Evolutionary conservation across 192 early-diverging fungal genomes (phyloP), one percentile per base, ranked within the genome.

Genomic region (Coemansia sp.): DNA sequence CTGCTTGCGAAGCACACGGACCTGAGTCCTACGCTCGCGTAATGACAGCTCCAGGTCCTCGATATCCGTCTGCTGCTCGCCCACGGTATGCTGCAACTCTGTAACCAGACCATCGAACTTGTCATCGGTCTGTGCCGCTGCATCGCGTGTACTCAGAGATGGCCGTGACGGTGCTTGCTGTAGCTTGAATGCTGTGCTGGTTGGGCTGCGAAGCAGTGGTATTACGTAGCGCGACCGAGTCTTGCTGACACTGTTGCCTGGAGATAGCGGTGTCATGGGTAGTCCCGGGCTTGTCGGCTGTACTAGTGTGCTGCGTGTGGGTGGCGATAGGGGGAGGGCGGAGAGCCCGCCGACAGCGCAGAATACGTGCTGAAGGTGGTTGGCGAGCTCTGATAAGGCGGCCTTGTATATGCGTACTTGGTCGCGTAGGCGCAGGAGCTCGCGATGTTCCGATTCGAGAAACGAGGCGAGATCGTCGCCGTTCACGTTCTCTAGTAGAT

Each of bases 1-100:
- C 55, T 75, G 67, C 41, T 53, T 73, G 61, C 78, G 78, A 44
- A 81, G 70, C 37, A 32, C n/a, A 2, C 70, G 74, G 3, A 74
- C 66, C 58, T 55, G 42, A 4, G 51, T 29, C 32, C 62, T 72
- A 42, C 70, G 50, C 57, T 81, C 78, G 27, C 65, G 59, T 50
- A 75, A 62, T 14, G 70, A 46, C 9, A 60, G 23, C 39, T 75
- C 71, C 11, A 81, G 45, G 25, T 81, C 78, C 7, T 42, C 70
- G 11, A 81, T 75, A 23, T 81, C 78, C 2, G 67, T 1, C 11
- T 36, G 61, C 55, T 81, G 78, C 61, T 76, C 70, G 25, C 12
- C 48, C 9, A 73, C 46, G 0, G 64, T 81, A 15, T 63, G 70
- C 55, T 58, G 58, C 5, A 81, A 57, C 27, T 63, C 63, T 23